Conservation (phyloP, 148 eudicot genomes). For the Euryodendron excelsum region DNA sequence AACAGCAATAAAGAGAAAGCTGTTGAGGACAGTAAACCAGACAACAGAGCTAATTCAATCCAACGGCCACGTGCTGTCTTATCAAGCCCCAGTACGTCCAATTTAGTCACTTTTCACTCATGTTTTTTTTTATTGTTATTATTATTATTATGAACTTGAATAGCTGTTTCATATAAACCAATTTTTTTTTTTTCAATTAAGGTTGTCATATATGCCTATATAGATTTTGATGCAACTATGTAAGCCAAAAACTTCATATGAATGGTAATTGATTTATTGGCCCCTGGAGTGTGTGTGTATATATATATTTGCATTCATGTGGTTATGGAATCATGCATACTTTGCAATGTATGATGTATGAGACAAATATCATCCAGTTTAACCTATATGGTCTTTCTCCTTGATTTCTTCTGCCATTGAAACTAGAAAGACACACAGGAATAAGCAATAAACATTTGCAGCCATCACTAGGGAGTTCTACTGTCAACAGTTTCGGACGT, state of each 20-base stretch:
- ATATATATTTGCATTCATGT: no score
- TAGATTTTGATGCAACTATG: not conserved
- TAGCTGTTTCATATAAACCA: not conserved
- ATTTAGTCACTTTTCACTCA: no score
- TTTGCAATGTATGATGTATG: not conserved
- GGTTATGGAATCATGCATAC: no score
- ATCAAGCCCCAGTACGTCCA: constrained; percentile 65
- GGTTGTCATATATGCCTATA: not conserved
- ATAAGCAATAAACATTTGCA: no score
- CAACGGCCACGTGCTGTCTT: constrained; percentile 80
- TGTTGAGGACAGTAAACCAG: constrained; percentile 23
- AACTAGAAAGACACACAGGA: not conserved
- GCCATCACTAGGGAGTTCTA: no score
- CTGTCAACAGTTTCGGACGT: not conserved
- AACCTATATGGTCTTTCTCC: not conserved
- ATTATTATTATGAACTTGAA: no score
- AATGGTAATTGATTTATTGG: no score
- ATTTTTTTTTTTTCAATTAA: no score
- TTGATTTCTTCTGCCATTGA: not conserved
- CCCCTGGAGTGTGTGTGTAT: no score
- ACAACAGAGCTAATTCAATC: constrained; percentile 46
- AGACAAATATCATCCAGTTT: not conserved
- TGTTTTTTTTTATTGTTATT: no score
- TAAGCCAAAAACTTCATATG: not conserved
- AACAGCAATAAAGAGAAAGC: constrained; percentile 19